Conservation (phyloP, 2,329 filamentous ascomycete species). For the Colletotrichum sp. region DNA sequence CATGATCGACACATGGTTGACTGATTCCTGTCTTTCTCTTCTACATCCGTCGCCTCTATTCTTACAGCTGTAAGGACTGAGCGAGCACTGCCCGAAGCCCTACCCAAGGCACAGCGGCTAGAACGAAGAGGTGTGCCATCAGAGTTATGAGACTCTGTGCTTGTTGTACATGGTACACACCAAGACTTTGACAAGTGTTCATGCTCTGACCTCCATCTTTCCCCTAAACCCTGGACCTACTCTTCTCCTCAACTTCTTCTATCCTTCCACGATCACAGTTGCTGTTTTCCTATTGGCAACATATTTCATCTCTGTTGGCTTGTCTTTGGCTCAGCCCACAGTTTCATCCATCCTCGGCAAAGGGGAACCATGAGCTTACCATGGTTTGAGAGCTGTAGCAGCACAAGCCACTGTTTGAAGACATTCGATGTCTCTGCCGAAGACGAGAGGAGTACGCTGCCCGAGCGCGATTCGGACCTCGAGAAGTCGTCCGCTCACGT, state of each 20-base stretch:
- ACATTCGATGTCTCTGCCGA: not conserved
- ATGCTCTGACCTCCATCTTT: not conserved
- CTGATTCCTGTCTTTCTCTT: not conserved
- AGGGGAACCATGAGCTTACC: not conserved
- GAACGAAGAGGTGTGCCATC: not conserved
- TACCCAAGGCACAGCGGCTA: not conserved
- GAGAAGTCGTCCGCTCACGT: not conserved
- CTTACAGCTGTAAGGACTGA: not conserved
- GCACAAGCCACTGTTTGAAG: not conserved
- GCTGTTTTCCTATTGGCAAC: conserved; percentile 1
- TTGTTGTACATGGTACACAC: not conserved
- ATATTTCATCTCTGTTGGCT: not conserved
- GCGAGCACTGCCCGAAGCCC: not conserved
- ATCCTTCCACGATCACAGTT: not conserved
- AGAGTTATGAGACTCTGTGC: not conserved
- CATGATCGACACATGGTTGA: not conserved
- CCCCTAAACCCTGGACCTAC: not conserved
- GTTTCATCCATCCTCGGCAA: not conserved
- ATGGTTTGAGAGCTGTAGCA: not conserved
- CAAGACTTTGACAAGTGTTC: conserved; percentile 10
- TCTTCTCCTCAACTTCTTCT: not conserved
- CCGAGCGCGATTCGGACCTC: not conserved
- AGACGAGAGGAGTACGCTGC: not conserved
- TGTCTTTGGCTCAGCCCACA: not conserved
- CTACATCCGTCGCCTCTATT: not conserved